phyloP scores from a whole-genome alignment of 441 rosid species.

The Brassica balearica region DNA sequence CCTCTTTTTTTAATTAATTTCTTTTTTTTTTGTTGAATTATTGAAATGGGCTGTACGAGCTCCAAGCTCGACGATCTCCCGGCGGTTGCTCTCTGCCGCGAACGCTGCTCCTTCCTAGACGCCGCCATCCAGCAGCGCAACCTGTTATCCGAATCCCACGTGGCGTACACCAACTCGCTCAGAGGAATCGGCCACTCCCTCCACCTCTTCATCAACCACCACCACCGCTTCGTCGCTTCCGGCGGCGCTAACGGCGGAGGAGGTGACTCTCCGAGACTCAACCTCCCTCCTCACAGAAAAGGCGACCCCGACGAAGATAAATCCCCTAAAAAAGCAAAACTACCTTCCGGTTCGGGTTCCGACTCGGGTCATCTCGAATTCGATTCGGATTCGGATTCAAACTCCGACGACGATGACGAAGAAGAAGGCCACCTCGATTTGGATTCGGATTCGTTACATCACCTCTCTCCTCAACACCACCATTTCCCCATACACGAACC shows the following conservation, averaged over 20 bases:
- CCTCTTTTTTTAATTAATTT: neutral
- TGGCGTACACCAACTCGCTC: conserved; percentile 67
- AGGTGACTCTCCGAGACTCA: conserved; percentile 44
- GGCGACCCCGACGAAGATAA: conserved; percentile 37
- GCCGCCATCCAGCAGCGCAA: conserved; percentile 75
- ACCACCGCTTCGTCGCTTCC: conserved; percentile 43
- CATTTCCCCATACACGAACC: conserved; percentile 23
- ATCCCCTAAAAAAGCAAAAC: neutral
- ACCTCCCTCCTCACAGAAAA: conserved; percentile 62
- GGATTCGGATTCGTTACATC: conserved; percentile 34
- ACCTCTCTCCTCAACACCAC: conserved; percentile 56
- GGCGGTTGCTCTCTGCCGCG: conserved; percentile 88
- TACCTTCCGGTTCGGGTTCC: conserved; percentile 48
- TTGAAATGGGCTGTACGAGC: conserved; percentile 76
- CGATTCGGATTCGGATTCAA: conserved; percentile 32
- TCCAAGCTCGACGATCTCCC: conserved; percentile 95
- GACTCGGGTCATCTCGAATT: conserved; percentile 51
- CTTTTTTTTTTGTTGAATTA: neutral
- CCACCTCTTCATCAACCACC: conserved; percentile 55
- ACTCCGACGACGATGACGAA: neutral
- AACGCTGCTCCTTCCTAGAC: conserved; percentile 71
- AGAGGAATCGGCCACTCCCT: conserved; percentile 62
- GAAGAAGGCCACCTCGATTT: conserved; percentile 54
- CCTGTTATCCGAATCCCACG: conserved; percentile 74
- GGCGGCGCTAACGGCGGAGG: conserved; percentile 30